Evolutionary conservation across 2,329 filamentous ascomycete species (phyloP), one percentile per base, ranked within the genome.

Genomic region (Trichophyton benhamiae): DNA sequence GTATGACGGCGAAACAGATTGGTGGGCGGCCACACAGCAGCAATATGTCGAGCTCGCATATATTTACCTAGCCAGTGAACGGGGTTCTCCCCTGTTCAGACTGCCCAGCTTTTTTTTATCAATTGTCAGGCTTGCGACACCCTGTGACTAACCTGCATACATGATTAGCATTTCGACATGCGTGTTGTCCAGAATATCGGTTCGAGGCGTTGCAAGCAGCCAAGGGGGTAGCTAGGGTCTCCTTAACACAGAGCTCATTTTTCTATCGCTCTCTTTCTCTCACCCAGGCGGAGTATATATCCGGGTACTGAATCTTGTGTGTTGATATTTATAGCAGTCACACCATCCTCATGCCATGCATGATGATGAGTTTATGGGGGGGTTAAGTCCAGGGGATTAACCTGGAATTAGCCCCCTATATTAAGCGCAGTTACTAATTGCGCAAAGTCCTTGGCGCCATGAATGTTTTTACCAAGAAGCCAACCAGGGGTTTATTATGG

Each of bases 321-420:
- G 27, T 52, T 13, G 17, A 20, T 52, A 52, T 55, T 55, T 33
- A 55, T 55, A 55, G 52, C 52, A 53, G 13, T 55, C 52, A 55
- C 52, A 55, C 13, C 52, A 55, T 20, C 52, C 20, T 27, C n/a
- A 27, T 36, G 27, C 11, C 15, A 36, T 55, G 52, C 52, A 55
- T 55, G 30, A n/a, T 36, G 30, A 36, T 55, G 27, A 20, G 52
- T 20, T 55, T 55, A 55, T 55, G 27, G 52, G 27, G 27, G 52
- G 52, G 52, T 55, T 55, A 55, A 55, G 52, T n/a, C 52, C 25
- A 36, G 52, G 52, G 13, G 13, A 6, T 38, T 55, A 55, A 27
- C 52, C 52, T 36, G 52, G 27, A 55, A 55, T 55, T 55, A 55
- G 52, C 52, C 52, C 48, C 52, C 52, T 55, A 55, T 55, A 55